Base-by-base conservation (phyloP, 495 filamentous ascomycete species). In the Penicillium odoratum region DNA sequence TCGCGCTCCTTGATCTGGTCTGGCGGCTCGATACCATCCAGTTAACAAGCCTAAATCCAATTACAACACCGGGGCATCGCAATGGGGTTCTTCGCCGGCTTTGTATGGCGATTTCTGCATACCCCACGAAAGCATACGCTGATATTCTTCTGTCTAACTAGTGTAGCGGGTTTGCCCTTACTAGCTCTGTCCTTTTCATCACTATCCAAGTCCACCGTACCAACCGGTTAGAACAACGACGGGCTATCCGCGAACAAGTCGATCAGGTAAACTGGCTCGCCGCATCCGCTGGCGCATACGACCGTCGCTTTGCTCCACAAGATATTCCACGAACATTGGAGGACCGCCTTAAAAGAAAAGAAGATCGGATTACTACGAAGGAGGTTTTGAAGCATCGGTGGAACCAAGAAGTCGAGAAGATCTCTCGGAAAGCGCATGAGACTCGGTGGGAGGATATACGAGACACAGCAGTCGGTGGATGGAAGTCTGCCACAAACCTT, bases 91-190 rank as follows among this genome's bases (percentile, higher is more conserved):
- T 82, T 88, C 60, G 78, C 88, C 15, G 92, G 92, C 70, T 90
- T 96, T 64, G 92, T 96, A 82, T 51, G 86, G 83, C 28, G n/a
- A 25, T 11, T 36, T 26, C 45, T 15, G 26, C 54, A 48, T 25
- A 31, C 25, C 42, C 0, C 6, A 28, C 25, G 18, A 26, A 13
- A 36, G 25, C 42, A 36, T 3, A 38, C n/a, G 26, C 48, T 36
- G 25, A 45, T 46, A 25, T 13, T 48, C 11, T 16, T 15, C 31
- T 29, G 1, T 9, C 36, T 25, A 1, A 46, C 61, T 48, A 80
- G 77, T 81, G 92, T 67, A 87, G 91, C 65, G 93, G 94, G 62
- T 83, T 94, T 40, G 90, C 93, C 60, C 80, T 98, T 40, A 96
- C 93, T 47, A 85, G 91, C 46, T 85, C 88, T 26, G 64, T 89